These are phyloP conservation scores for Candida mattraensis DNA, from an alignment of 805 yeast genomes.

Conservation along the genomic window DNA sequence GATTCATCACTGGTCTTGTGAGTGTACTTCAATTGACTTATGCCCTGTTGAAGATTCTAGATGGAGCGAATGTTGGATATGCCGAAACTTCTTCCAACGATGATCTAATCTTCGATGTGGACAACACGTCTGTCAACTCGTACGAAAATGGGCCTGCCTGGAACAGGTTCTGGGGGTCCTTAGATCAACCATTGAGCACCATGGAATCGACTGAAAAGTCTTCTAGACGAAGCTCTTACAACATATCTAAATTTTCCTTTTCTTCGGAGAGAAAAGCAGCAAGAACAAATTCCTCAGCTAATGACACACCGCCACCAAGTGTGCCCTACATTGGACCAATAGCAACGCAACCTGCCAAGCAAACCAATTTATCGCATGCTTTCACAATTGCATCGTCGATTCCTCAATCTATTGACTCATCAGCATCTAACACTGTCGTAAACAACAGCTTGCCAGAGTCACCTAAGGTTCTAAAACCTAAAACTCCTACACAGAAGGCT, in stretches of 20 bases:
- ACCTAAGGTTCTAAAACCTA: conserved; percentile 2
- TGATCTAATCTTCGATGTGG: conserved; percentile 35
- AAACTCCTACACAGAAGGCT: conserved; percentile 5
- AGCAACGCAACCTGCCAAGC: conserved; percentile 6
- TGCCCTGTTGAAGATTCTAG: conserved; percentile 39
- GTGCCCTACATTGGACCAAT: conserved; percentile 24
- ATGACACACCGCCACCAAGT: conserved; percentile 17
- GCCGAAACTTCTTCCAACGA: conserved; percentile 28
- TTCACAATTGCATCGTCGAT: conserved; percentile 11
- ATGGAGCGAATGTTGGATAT: conserved; percentile 24
- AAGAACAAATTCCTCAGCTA: conserved; percentile 19
- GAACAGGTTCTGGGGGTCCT: conserved; percentile 34
- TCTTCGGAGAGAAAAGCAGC: conserved; percentile 12
- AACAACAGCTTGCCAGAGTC: conserved; percentile 7
- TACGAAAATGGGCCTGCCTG: conserved; percentile 33
- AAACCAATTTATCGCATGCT: conserved; percentile 8
- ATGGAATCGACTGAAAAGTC: conserved; percentile 25
- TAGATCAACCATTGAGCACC: conserved; percentile 31
- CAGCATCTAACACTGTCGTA: conserved; percentile 13
- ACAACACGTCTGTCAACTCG: conserved; percentile 12
- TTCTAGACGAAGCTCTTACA: conserved; percentile 23
- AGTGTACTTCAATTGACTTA: conserved; percentile 45
- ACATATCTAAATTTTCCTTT: conserved; percentile 7
- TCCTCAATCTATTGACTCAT: conserved; percentile 7
- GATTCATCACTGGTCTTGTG: conserved; percentile 40